Percentiles rank a stretch among this genome's conserved stretches.
Conservation (phyloP, 2,329 filamentous ascomycete genomes). For the Dissoconium aciculare region DNA sequence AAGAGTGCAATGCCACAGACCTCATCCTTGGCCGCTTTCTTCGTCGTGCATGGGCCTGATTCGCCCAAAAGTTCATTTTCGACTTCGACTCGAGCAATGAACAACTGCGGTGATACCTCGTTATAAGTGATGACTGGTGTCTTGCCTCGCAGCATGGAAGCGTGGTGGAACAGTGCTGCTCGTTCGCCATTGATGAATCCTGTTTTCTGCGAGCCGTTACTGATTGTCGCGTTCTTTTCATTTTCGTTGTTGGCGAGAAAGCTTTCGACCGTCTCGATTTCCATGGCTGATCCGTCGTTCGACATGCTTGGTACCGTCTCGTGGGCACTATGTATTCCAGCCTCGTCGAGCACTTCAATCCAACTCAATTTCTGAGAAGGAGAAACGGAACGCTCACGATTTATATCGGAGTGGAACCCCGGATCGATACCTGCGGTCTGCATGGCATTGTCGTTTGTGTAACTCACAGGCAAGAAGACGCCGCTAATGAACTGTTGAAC, state of each 20-base stretch:
- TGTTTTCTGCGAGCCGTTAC: neutral
- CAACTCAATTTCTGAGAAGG: too few relatives aligned
- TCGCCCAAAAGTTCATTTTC: constrained; percentile 12
- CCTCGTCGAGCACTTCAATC: neutral
- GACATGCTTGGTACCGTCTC: too few relatives aligned
- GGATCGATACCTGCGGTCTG: too few relatives aligned
- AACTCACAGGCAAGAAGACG: too few relatives aligned
- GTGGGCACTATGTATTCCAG: too few relatives aligned
- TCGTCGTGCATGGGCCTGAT: constrained; percentile 22
- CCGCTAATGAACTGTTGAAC: too few relatives aligned
- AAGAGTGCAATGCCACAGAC: constrained; percentile 22
- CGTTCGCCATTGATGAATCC: neutral
- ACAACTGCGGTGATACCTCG: constrained; percentile 2
- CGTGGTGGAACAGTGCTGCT: neutral
- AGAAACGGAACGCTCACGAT: too few relatives aligned
- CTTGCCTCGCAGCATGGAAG: constrained; percentile 13
- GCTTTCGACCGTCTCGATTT: neutral
- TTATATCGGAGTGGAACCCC: too few relatives aligned
- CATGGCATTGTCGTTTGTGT: too few relatives aligned
- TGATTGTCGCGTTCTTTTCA: neutral
- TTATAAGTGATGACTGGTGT: constrained; percentile 5
- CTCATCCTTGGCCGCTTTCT: constrained; percentile 31
- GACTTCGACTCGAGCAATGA: constrained; percentile 13
- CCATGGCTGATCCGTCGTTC: neutral
- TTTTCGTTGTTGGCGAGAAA: neutral